Conservation (phyloP, 441 rosid species). For the Macaranga tanarius region DNA sequence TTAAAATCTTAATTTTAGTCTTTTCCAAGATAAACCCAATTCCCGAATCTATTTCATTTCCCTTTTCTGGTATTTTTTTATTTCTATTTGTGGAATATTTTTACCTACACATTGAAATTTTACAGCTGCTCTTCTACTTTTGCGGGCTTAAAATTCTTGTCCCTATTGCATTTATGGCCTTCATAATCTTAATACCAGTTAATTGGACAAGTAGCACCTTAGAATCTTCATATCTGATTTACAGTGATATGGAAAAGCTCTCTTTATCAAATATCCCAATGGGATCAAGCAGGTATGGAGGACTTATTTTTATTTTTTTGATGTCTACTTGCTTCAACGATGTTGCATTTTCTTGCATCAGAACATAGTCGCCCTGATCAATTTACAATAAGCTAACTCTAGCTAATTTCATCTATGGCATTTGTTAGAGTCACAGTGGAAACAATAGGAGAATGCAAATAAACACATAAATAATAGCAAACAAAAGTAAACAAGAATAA, state of each 20-base stretch:
- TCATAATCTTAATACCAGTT: constrained; percentile 75
- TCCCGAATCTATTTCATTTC: not conserved
- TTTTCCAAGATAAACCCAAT: not conserved
- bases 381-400: constrained; percentile 60
- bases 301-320: constrained; percentile 7
- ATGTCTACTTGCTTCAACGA: constrained; percentile 67
- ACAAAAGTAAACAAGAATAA: no score
- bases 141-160: constrained; percentile 89
- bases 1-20: not conserved
- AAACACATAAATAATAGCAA: no score
- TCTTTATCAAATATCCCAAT: constrained; percentile 83
- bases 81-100: not conserved
- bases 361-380: constrained; percentile 87
- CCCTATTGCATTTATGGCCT: constrained; percentile 77
- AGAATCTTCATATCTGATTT: constrained; percentile 44
- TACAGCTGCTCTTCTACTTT: not conserved
- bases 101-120: no score
- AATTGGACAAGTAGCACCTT: constrained; percentile 75
- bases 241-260: constrained; percentile 80
- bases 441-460: no score
- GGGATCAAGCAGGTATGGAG: constrained; percentile 59
- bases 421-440: no score
- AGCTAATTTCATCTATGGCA: not conserved
- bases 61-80: not conserved
- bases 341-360: constrained; percentile 84